Conservation (phyloP, 768 basidiomycete species). For the Russula lepida region DNA sequence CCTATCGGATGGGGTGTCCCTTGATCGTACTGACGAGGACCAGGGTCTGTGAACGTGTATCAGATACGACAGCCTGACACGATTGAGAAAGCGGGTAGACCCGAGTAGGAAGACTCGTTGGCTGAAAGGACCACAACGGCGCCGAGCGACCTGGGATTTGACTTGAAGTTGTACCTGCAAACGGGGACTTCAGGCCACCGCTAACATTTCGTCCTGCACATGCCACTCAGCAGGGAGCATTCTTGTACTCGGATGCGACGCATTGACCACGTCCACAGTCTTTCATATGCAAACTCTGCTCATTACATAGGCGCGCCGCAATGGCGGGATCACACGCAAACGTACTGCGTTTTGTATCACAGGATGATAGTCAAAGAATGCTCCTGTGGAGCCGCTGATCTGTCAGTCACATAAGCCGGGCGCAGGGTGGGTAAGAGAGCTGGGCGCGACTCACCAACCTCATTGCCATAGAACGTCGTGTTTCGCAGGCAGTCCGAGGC, state of each 20-base stretch:
- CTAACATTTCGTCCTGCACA: constrained; percentile 34
- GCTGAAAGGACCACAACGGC: constrained; percentile 40
- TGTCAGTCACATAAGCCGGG: background rate
- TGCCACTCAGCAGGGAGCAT: constrained; percentile 31
- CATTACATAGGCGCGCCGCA: background rate
- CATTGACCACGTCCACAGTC: constrained; percentile 35
- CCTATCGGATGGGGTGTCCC: constrained; percentile 75
- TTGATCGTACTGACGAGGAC: constrained; percentile 46
- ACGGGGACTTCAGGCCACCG: background rate
- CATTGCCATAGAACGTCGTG: constrained; percentile 34
- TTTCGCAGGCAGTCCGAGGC: constrained; percentile 37
- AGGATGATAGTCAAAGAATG: constrained; percentile 44
- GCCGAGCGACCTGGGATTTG: constrained; percentile 38
- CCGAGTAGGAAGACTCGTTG: constrained; percentile 36
- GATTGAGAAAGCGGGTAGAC: constrained; percentile 23
- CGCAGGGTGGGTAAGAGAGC: background rate
- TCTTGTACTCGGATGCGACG: constrained; percentile 37
- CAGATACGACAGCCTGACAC: constrained; percentile 20
- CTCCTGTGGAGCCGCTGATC: constrained; percentile 23
- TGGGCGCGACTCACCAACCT: constrained; percentile 30
- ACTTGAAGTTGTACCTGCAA: constrained; percentile 38
- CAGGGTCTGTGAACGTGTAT: constrained; percentile 33
- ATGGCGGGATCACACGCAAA: constrained; percentile 18
- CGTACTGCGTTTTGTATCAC: constrained; percentile 35
- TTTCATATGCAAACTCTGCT: constrained; percentile 2